Conservation (phyloP, 2,329 filamentous ascomycete species). For the Lasiodiplodia gonubiensis region DNA sequence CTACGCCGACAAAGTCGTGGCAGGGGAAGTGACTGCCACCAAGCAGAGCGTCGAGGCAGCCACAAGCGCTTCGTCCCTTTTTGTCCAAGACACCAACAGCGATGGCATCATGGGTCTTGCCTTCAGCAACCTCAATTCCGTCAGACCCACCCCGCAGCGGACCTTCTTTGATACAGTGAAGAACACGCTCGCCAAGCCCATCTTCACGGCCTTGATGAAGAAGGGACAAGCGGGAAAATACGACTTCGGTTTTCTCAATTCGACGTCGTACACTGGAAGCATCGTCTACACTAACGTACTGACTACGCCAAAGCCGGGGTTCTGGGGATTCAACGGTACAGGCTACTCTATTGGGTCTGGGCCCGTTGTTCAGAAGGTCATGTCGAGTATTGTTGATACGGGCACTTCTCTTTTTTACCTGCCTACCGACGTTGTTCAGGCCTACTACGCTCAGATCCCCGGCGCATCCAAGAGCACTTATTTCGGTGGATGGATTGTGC, state of each 20-base stretch:
- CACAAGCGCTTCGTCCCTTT: slow-evolving; percentile 60
- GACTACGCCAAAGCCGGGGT: slow-evolving; percentile 50
- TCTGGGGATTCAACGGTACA: slow-evolving; percentile 66
- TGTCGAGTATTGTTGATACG: slow-evolving; percentile 70
- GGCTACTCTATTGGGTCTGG: slow-evolving; percentile 61
- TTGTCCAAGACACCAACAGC: slow-evolving; percentile 57
- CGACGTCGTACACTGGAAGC: slow-evolving; percentile 61
- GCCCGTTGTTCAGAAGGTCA: slow-evolving; percentile 45
- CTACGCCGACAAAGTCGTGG: slow-evolving; percentile 70
- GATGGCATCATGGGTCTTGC: slow-evolving; percentile 67
- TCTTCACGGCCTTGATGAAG: slow-evolving; percentile 65
- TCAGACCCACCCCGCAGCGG: slow-evolving; percentile 55
- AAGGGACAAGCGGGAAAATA: slow-evolving; percentile 56
- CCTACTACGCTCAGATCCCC: slow-evolving; percentile 65
- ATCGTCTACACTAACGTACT: slow-evolving; percentile 64
- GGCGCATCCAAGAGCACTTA: slow-evolving; percentile 56
- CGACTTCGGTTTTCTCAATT: slow-evolving; percentile 66
- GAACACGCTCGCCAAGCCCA: slow-evolving; percentile 54
- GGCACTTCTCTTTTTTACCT: slow-evolving; percentile 71
- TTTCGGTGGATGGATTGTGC: slow-evolving; percentile 63
- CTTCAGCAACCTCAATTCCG: slow-evolving; percentile 66
- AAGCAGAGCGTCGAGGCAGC: slow-evolving; percentile 71
- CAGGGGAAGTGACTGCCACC: slow-evolving; percentile 61
- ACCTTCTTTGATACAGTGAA: slow-evolving; percentile 68
- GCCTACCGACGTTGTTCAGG: slow-evolving; percentile 57